Evolutionary conservation across 345 rosid genomes (phyloP), one percentile per base, ranked within the genome.

Genomic region (Garcia nutans): DNA sequence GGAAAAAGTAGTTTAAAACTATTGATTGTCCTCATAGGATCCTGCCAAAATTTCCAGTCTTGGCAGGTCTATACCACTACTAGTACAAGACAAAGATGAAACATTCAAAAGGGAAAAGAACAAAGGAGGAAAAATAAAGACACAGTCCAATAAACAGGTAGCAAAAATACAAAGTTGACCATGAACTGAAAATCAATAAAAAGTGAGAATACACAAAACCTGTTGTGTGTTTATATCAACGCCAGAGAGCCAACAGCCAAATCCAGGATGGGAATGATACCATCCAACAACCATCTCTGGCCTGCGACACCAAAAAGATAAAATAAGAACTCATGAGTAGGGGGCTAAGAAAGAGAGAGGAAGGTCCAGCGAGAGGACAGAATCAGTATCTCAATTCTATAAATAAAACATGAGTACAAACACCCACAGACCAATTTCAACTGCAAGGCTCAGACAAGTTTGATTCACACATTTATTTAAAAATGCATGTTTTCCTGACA

Each of bases 231-330:
- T 96, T 79, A 96, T 93, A 88, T 96, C 99, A 58, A 96, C 99
- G 0, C 99, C 99, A 65, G 99, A 96, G 44, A 96, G 97, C 99
- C 99, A 96, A 84, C 98, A 96, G 24, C 99, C 99, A 82, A 96
- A 96, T 82, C 99, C 99, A 80, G 98, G 99, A 86, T 96, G 99
- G 0, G 99, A 93, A 79, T 96, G 99, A 86, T 93, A 96, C 99
- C 99, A 96, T 3, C 98, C 99, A 44, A 96, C 99, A 67, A 96
- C 99, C 99, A 96, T 96, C 81, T 96, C 98, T 68, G 98, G 98
- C 81, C 99, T 93, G 90, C 80, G 82, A 77, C 10, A 78, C 58
- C 63, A 84, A 67, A 33, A 1, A 71, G 68, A 78, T 3, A 24
- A 45, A 37, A 72, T 77, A 50, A 79, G 63, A 37, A 5, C 64